Base-by-base conservation (phyloP, 202 grass and related monocot species). In the Panicum virgatum region DNA sequence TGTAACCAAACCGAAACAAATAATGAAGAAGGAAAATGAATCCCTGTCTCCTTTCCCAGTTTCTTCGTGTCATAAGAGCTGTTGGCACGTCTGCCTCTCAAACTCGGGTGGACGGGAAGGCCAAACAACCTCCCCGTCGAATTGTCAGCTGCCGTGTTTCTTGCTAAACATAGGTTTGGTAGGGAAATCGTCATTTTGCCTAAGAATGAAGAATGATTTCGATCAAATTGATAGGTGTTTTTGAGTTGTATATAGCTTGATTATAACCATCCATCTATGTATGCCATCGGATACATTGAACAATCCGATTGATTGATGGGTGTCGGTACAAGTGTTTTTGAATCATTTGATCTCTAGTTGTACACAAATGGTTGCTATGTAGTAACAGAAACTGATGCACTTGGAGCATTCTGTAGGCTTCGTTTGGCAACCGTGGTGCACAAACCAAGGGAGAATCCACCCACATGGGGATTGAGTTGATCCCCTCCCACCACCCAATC, bases 1-100 rank as follows among this genome's bases (percentile, higher is more conserved):
- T 86, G 84, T 86, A 86, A 75, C 50, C 81, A 68, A 74, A 86
- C 27, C 7, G 51, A 75, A 81, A 81, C 62, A 34, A 75, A 80
- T 68, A 80, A 73, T 80, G 83, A 45, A 58, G 78, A 69, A 80
- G 45, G 78, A 32, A 81, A 81, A 59, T 81, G 37, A 59, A 70
- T 81, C 25, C 38, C 9, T 59, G 20, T 30, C 22, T 12, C 36
- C 16, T 68, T 37, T 9, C 38, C 27, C 4, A 2, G 5, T 39
- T 54, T 66, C 57, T 50, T 25, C 0, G 2, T 78, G 42, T 52
- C 38, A 1, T 16, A 9, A 56, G 51, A 29, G 5, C 8, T 42
- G 19, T 56, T 20, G n/a, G 27, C 14, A n/a, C 16, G 37, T 36
- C 46, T 72, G 29, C 30, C 8, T 40, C 16, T 67, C 36, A 9